Evolutionary conservation across 1,284 basidiomycete species (phyloP).

Genomic region (Cutaneotrichosporon dermatis): DNA sequence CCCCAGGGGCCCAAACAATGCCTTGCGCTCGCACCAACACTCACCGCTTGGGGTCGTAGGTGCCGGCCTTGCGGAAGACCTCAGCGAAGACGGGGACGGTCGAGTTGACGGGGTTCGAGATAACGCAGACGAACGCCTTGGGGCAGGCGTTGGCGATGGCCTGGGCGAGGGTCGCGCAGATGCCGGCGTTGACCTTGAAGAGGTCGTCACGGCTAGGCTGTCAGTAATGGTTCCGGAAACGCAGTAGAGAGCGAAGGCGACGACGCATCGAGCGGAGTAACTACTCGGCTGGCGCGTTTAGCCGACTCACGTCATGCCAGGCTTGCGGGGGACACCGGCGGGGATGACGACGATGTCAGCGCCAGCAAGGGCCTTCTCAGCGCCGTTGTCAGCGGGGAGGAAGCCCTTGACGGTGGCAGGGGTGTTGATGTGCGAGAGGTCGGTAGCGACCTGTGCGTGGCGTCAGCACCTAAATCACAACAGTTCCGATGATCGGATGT

Average conservation of each 20-base stretch:
- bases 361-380: slow-evolving; percentile 45
- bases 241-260: no score
- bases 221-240: no score
- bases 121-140: slow-evolving; percentile 87
- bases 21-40: slow-evolving; percentile 14
- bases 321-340: slow-evolving; percentile 93
- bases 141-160: slow-evolving; percentile 82
- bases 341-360: slow-evolving; percentile 84
- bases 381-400: slow-evolving; percentile 47
- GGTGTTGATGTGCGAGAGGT: slow-evolving; percentile 91
- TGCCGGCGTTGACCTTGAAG: slow-evolving; percentile 62
- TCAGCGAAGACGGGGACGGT: slow-evolving; percentile 96
- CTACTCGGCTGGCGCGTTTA: neutral
- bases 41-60: slow-evolving; percentile 74
- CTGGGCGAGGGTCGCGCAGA: slow-evolving; percentile 91
- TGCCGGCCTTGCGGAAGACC: slow-evolving; percentile 87
- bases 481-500: neutral
- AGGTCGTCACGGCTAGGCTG: slow-evolving; percentile 77
- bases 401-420: slow-evolving; percentile 65
- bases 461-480: no score
- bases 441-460: slow-evolving; percentile 62
- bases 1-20: no score
- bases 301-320: slow-evolving; percentile 56
- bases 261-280: no score
- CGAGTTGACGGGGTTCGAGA: slow-evolving; percentile 79